These are phyloP conservation scores for Paxillus ammoniavirescens DNA, from an alignment of 768 basidiomycete genomes.

Conservation along the genomic window DNA sequence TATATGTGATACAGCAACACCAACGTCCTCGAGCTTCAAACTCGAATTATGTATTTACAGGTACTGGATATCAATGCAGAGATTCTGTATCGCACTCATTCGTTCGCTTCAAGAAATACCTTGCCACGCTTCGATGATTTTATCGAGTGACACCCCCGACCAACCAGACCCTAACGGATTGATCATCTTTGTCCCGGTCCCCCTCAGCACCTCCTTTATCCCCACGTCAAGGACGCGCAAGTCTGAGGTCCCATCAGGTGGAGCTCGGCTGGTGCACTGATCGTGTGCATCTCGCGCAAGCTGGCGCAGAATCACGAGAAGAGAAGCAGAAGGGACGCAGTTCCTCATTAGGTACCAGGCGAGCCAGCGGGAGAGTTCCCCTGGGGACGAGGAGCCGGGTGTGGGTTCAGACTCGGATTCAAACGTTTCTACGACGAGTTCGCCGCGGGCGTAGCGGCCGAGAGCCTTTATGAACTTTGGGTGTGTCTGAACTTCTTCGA, in stretches of 20 bases:
- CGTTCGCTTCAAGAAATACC: conserved; percentile 9
- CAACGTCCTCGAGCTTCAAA: too few relatives aligned
- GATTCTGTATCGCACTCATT: not conserved
- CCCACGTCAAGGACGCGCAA: conserved; percentile 43
- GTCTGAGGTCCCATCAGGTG: conserved; percentile 51
- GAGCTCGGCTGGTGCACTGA: conserved; percentile 48
- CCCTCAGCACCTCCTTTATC: conserved; percentile 84
- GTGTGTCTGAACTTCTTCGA: conserved; percentile 41
- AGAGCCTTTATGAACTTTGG: conserved; percentile 34
- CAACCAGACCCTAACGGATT: conserved; percentile 69
- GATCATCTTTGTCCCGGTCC: conserved; percentile 80
- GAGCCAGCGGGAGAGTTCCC: conserved; percentile 39
- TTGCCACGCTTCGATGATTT: conserved; percentile 60
- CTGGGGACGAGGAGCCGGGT: conserved; percentile 6
- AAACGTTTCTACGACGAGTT: conserved; percentile 32
- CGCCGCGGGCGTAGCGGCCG: conserved; percentile 56
- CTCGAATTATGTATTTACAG: too few relatives aligned
- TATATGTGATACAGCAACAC: too few relatives aligned
- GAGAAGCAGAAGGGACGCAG: conserved; percentile 65
- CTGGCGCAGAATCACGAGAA: conserved; percentile 59
- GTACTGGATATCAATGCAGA: not conserved
- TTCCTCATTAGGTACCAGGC: conserved; percentile 74
- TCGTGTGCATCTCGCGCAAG: conserved; percentile 62
- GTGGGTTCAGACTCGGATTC: conserved; percentile 4
- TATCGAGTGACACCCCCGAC: conserved; percentile 67